Base-by-base conservation (phyloP, 345 rosid genomes). In the Conringia planisiliqua region DNA sequence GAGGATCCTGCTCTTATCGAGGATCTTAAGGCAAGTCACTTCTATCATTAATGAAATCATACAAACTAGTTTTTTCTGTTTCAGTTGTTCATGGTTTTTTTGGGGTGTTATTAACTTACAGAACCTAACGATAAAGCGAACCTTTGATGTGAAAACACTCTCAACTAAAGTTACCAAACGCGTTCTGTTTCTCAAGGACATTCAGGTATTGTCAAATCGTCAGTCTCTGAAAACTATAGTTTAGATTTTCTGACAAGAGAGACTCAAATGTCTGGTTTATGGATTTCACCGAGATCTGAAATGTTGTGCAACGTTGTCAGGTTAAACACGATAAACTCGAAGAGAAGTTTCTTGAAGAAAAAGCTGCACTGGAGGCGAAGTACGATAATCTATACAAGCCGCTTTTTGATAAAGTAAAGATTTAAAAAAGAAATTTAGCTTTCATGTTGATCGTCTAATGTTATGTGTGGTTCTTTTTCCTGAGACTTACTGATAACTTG, bases 251-350 rank as follows among this genome's bases (percentile, higher is more conserved):
- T 3, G 30, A 69, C 2, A 35, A 17, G 38, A 66, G 40, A 7
- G 62, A 38, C 18, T 48, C 30, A 14, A 12, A 22, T 51, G 42
- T 43, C 72, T 0, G 12, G 20, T n/a, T 39, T 10, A 14, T 39
- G 16, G 10, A 17, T 64, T 27, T 24, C 17, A 44, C n/a, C 12
- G 30, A 46, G 46, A 54, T 27, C 10, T 60, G 4, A 4, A 10
- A 60, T 62, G 47, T 16, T 32, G 32, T 43, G 71, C 55, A 8
- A 68, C 0, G 20, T 54, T 57, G 5, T 72, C 5, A 78, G 81
- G 55, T 42, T 33, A 38, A 73, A 67, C 81, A 78, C 16, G 46
- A 78, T 61, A 74, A 67, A 35, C 74, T 78, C 36, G 81, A 78
- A 55, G 65, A 52, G 29, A 78, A 72, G 70, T 78, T 78, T 78